Evolutionary conservation across 352 stramenopile genomes (phyloP).

Genomic region (Globisporangium recalcitrans): DNA sequence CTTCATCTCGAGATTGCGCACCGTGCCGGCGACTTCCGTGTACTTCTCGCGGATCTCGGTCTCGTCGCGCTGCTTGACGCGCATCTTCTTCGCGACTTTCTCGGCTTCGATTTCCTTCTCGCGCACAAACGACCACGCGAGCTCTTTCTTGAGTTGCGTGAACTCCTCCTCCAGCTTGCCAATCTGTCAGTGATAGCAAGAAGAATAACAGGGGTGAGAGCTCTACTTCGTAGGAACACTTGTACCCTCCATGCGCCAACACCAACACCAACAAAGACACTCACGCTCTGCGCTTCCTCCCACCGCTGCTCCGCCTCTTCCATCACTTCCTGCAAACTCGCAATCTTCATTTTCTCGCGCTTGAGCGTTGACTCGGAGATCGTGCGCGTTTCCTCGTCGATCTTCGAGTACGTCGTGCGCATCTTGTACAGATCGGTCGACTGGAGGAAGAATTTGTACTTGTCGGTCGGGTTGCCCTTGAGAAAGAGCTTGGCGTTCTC

Average conservation of each 20-base stretch:
- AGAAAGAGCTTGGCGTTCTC: constrained; percentile 98
- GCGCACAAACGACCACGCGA: constrained; percentile 79
- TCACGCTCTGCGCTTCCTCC: constrained; percentile 68
- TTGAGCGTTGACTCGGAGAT: constrained; percentile 60
- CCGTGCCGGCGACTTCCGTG: constrained; percentile 37
- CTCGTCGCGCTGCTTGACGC: constrained; percentile 42
- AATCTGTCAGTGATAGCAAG: constrained; percentile 32
- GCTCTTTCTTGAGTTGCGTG: constrained; percentile 63
- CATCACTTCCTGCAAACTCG: constrained; percentile 46
- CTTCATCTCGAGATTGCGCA: constrained; percentile 47
- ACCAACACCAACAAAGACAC: constrained; percentile 2
- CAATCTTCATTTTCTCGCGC: constrained; percentile 61
- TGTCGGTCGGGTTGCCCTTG: constrained; percentile 91
- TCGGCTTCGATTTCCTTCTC: constrained; percentile 52
- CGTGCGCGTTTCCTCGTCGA: constrained; percentile 69
- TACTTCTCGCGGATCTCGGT: constrained; percentile 34
- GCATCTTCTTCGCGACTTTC: constrained; percentile 54
- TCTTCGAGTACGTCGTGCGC: constrained; percentile 81
- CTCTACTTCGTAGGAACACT: background rate
- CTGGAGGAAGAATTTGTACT: constrained; percentile 97
- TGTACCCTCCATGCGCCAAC: background rate
- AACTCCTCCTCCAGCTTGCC: constrained; percentile 71
- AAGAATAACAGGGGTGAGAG: background rate
- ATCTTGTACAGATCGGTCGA: constrained; percentile 94
- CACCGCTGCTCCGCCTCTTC: constrained; percentile 65